phyloP scores from a whole-genome alignment of 257 asterid species.

The Scutellaria barbata region DNA sequence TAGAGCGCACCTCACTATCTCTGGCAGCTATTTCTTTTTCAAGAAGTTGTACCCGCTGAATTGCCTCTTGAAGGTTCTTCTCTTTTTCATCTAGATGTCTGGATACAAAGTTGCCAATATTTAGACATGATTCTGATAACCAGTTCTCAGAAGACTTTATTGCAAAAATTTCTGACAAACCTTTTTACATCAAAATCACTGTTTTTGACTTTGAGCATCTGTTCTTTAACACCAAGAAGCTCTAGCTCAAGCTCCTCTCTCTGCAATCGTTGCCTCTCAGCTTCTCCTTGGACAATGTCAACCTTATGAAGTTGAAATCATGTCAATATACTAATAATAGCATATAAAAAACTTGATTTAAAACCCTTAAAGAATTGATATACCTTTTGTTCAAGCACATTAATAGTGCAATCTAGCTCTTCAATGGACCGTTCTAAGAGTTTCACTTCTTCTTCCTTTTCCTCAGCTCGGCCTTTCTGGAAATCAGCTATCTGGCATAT shows the following conservation, averaged over 20 bases:
- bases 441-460: conserved; percentile 87
- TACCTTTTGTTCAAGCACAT: conserved; percentile 96
- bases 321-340: conserved; percentile 36
- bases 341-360: not conserved
- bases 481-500: conserved; percentile 61
- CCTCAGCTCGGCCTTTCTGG: conserved; percentile 61
- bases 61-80: conserved; percentile 60
- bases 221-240: conserved; percentile 76
- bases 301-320: conserved; percentile 52
- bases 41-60: conserved; percentile 67
- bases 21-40: conserved; percentile 82
- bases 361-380: conserved; percentile 29
- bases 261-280: conserved; percentile 84
- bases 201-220: conserved; percentile 63
- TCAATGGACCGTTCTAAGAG: conserved; percentile 86
- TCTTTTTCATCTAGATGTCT: conserved; percentile 73
- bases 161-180: conserved; percentile 43
- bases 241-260: conserved; percentile 97
- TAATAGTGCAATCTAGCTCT: conserved; percentile 86
- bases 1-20: conserved; percentile 69
- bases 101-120: conserved; percentile 35
- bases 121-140: conserved; percentile 28
- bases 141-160: conserved; percentile 13
- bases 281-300: conserved; percentile 84
- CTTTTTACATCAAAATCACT: conserved; percentile 73